Evolutionary conservation across 2,329 filamentous ascomycete genomes (phyloP), one percentile per base, ranked within the genome.

Genomic region (Xylaria polymorpha): DNA sequence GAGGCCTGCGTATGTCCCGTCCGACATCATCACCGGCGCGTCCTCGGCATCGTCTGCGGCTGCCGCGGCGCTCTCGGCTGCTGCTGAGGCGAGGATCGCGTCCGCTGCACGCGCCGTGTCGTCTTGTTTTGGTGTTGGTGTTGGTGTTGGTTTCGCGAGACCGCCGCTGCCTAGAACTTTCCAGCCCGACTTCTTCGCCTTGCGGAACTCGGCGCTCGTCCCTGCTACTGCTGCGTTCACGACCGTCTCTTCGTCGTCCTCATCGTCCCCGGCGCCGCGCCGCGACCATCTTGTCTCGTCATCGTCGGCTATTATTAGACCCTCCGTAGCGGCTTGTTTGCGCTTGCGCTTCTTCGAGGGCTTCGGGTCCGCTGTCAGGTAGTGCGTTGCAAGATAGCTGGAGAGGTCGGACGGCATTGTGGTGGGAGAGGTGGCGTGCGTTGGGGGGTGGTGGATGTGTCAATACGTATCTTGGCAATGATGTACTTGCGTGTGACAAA

Each of bases 331-430:
- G 66, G 25, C 25, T 29, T 85, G 80, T 79, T 90, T 91, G 76
- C 87, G 85, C 81, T 91, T 91, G 70, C 87, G 85, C 78, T 91
- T 91, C 77, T 91, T 91, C 58, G 82, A 75, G 20, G 87, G 85
- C 71, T 87, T 88, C 6, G 84, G 80, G 70, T 89, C 86, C 48
- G 86, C 83, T 64, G 86, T 83, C 59, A 99, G 90, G 80, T 99
- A 99, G 80, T 94, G 96, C 71, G 93, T 91, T 44, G 95, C 94
- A 43, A 99, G 88, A 78, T 98, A 99, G 77, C 90, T 90, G 67
- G 94, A 91, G 73, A 98, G 87, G 74, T 89, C 86, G 69, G 84
- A 83, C 51, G 86, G 81, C 87, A 88, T 89, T 18, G 62, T 72
- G 69, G 41, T 25, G 35, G 7, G 51, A 70, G 22, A 22, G 14